A percentile compares a stretch with the other conserved stretches of the same genome.
Evolutionary conservation across 768 basidiomycete genomes (phyloP).

Genomic region (Phylloporus sp.): DNA sequence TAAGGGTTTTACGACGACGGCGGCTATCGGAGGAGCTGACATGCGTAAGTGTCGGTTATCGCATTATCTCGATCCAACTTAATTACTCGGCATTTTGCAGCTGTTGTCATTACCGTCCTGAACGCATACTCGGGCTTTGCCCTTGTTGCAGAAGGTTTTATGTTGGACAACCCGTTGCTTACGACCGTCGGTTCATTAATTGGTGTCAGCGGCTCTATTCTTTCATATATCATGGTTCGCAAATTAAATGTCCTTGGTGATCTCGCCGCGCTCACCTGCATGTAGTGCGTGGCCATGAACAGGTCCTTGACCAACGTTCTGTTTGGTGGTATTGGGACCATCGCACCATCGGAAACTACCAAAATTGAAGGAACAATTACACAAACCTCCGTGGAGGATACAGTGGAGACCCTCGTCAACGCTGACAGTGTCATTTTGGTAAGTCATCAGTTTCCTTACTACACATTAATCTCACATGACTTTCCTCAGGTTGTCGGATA

Average conservation of each 20-base stretch:
- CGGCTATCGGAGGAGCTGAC: conserved; percentile 90
- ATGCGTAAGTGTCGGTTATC: conserved; percentile 62
- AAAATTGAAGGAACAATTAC: conserved; percentile 85
- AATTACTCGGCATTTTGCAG: conserved; percentile 34
- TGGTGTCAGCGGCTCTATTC: conserved; percentile 86
- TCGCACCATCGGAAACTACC: conserved; percentile 50
- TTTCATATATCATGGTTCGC: conserved; percentile 88
- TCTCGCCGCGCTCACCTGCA: conserved; percentile 5
- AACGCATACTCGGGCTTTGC: conserved; percentile 92
- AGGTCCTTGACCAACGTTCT: conserved; percentile 80
- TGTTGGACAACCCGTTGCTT: conserved; percentile 82
- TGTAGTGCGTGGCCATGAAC: conserved; percentile 89
- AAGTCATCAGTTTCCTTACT: conserved; percentile 4
- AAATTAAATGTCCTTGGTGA: not conserved
- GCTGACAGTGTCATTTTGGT: conserved; percentile 84
- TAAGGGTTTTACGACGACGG: conserved; percentile 83
- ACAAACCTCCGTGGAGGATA: conserved; percentile 75
- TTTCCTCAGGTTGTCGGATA: conserved; percentile 68
- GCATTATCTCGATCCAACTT: not conserved
- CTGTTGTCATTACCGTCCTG: conserved; percentile 86
- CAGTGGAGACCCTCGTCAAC: conserved; percentile 71
- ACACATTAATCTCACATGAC: conserved; percentile 4
- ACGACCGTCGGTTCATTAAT: conserved; percentile 84
- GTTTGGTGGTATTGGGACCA: conserved; percentile 77
- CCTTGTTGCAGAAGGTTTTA: conserved; percentile 88